A percentile compares a stretch with the other conserved stretches of the same genome.
These are phyloP conservation scores for Leishmania amazonensis DNA, from an alignment of 208 protist genomes.

Conservation along the genomic window DNA sequence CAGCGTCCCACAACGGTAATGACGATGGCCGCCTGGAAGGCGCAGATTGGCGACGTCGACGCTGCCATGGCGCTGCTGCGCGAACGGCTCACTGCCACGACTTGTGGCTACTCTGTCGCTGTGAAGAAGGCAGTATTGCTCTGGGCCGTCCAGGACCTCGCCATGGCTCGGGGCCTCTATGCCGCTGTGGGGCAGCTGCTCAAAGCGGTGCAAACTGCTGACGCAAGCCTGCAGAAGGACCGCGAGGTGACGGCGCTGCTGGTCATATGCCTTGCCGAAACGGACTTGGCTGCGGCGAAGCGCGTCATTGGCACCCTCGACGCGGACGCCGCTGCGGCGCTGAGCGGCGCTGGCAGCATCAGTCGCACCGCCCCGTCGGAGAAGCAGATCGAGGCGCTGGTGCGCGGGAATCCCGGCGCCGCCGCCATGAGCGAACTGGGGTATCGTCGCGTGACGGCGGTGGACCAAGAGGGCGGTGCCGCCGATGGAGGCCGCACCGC, in stretches of 20 bases:
- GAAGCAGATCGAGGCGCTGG: conserved; percentile 37
- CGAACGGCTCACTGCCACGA: conserved; percentile 24
- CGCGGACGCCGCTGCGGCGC: conserved; percentile 11
- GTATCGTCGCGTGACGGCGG: conserved; percentile 53
- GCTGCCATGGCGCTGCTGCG: conserved; percentile 46
- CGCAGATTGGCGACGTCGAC: conserved; percentile 40
- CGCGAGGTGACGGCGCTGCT: conserved; percentile 56
- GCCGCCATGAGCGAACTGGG: conserved; percentile 61
- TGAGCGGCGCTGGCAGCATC: conserved; percentile 1
- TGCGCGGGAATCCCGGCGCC: conserved; percentile 44
- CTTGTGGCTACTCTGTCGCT: background rate
- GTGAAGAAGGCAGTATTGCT: conserved; percentile 51
- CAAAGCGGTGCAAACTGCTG: conserved; percentile 31
- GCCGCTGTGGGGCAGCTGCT: conserved; percentile 50
- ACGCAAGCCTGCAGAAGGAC: conserved; percentile 37
- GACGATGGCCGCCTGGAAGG: conserved; percentile 65
- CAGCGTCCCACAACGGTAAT: conserved; percentile 46
- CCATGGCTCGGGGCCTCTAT: conserved; percentile 34
- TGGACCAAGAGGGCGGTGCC: background rate
- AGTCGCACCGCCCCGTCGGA: conserved; percentile 21
- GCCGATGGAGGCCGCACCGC: background rate
- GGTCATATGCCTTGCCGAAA: conserved; percentile 58
- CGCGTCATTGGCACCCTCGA: conserved; percentile 18
- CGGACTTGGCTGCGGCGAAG: conserved; percentile 46
- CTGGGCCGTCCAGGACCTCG: conserved; percentile 71